phyloP scores from a whole-genome alignment of 83 land plant genomes.

The Picea mariana region DNA sequence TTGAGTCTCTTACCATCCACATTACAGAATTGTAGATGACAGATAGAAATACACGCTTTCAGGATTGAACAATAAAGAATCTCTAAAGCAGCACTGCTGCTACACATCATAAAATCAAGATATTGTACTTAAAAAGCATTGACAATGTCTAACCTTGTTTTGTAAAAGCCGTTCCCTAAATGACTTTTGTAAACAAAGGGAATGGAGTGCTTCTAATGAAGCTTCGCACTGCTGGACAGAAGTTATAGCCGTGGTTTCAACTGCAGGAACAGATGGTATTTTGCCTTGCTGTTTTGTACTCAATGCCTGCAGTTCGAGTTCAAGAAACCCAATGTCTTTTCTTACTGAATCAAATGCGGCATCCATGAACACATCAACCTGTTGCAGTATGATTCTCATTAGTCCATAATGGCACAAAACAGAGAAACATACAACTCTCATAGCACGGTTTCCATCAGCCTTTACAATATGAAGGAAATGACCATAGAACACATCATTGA shows the following conservation, averaged over 20 bases:
- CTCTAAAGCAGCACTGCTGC: background rate
- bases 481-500: background rate
- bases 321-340: conserved; percentile 51
- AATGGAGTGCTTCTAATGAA: conserved; percentile 81
- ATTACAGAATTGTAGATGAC: background rate
- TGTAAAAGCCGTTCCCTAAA: conserved; percentile 82
- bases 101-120: background rate
- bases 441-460: background rate
- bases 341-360: conserved; percentile 68
- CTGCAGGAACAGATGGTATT: conserved; percentile 25
- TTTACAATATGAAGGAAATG: background rate
- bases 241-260: no score
- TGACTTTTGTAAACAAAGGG: conserved; percentile 79
- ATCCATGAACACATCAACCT: conserved; percentile 92
- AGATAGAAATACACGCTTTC: background rate
- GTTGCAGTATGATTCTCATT: conserved; percentile 15
- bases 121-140: background rate
- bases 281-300: conserved; percentile 7
- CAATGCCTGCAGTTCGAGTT: conserved; percentile 41
- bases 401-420: background rate
- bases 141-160: conserved; percentile 63
- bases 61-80: background rate
- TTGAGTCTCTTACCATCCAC: background rate
- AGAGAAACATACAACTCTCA: background rate
- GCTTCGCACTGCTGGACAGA: conserved; percentile 78